Conservation (phyloP, 2,329 filamentous ascomycete genomes). For the Fusarium veterinarium region DNA sequence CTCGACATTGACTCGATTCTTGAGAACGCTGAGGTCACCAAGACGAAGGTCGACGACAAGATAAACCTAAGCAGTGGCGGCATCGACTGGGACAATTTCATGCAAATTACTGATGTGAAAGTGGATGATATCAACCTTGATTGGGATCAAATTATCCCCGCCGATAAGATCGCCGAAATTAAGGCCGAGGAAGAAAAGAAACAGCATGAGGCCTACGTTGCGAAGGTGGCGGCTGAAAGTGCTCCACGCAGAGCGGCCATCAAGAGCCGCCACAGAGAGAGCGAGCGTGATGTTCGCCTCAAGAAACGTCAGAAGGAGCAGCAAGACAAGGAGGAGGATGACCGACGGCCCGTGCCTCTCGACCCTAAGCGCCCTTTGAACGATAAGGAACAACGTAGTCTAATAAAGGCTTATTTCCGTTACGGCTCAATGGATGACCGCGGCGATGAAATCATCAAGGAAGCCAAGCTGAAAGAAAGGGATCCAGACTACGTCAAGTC, state of each 20-base stretch:
- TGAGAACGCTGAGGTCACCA: slow-evolving; percentile 95
- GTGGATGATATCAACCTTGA: slow-evolving; percentile 83
- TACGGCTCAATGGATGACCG: slow-evolving; percentile 93
- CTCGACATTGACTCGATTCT: slow-evolving; percentile 97
- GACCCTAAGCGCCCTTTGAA: slow-evolving; percentile 91
- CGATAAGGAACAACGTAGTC: slow-evolving; percentile 92
- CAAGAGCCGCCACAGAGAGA: slow-evolving; percentile 67
- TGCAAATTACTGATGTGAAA: slow-evolving; percentile 98
- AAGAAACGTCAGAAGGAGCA: slow-evolving; percentile 75
- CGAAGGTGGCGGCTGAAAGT: slow-evolving; percentile 84
- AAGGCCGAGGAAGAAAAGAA: slow-evolving; percentile 90
- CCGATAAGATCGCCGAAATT: slow-evolving; percentile 88
- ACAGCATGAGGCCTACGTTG: slow-evolving; percentile 84
- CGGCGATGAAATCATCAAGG: slow-evolving; percentile 85
- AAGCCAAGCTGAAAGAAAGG: slow-evolving; percentile 85
- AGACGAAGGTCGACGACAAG: slow-evolving; percentile 93
- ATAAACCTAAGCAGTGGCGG: slow-evolving; percentile 91
- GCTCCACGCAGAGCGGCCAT: slow-evolving; percentile 80
- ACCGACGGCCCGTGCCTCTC: slow-evolving; percentile 76
- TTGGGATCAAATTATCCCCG: slow-evolving; percentile 98
- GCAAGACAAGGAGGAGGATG: slow-evolving; percentile 73
- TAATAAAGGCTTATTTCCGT: slow-evolving; percentile 89
- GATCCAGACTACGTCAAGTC: slow-evolving; percentile 82
- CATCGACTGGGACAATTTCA: slow-evolving; percentile 88
- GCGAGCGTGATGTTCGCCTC: slow-evolving; percentile 72